phyloP scores from a whole-genome alignment of 1,139 yeast species.

The Saccharomyces hybrid region DNA sequence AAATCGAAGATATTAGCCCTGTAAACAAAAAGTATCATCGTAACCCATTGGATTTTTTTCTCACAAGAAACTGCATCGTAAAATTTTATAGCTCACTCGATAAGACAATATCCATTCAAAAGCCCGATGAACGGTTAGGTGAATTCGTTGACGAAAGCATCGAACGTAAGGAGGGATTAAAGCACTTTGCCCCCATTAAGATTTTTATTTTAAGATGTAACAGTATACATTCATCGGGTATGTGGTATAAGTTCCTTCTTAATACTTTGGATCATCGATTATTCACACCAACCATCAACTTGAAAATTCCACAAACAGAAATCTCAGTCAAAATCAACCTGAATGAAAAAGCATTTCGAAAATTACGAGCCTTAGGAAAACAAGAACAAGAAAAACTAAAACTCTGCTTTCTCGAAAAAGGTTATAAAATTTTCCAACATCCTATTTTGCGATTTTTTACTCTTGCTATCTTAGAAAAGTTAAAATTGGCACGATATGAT shows the following conservation, averaged over 20 bases:
- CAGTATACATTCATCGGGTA: slow-evolving; percentile 44
- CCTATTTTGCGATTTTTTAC: slow-evolving; percentile 17
- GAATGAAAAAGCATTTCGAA: slow-evolving; percentile 26
- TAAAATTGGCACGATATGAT: slow-evolving; percentile 18
- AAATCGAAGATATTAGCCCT: slow-evolving; percentile 3
- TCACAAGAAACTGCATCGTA: slow-evolving; percentile 32
- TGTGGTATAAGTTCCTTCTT: slow-evolving; percentile 56
- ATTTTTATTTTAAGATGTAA: slow-evolving; percentile 51
- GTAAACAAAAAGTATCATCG: slow-evolving; percentile 11
- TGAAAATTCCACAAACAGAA: slow-evolving; percentile 47
- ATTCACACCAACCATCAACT: slow-evolving; percentile 26
- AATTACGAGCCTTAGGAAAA: slow-evolving; percentile 10
- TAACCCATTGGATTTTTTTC: slow-evolving; percentile 27
- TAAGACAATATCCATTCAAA: slow-evolving; percentile 54
- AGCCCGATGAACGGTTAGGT: slow-evolving; percentile 24
- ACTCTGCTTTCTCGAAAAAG: slow-evolving; percentile 9
- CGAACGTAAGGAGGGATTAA: slow-evolving; percentile 3
- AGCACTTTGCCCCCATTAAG: slow-evolving; percentile 10
- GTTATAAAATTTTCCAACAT: slow-evolving; percentile 11
- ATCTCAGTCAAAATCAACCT: slow-evolving; percentile 39
- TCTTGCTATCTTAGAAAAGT: slow-evolving; percentile 12
- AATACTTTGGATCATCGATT: slow-evolving; percentile 33
- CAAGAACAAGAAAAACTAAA: slow-evolving; percentile 18
- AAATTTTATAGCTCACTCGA: slow-evolving; percentile 60
- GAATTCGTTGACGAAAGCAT: slow-evolving; percentile 3